Evolutionary conservation across 192 early-diverging fungal genomes (phyloP).

Genomic region (Coemansia sp.): DNA sequence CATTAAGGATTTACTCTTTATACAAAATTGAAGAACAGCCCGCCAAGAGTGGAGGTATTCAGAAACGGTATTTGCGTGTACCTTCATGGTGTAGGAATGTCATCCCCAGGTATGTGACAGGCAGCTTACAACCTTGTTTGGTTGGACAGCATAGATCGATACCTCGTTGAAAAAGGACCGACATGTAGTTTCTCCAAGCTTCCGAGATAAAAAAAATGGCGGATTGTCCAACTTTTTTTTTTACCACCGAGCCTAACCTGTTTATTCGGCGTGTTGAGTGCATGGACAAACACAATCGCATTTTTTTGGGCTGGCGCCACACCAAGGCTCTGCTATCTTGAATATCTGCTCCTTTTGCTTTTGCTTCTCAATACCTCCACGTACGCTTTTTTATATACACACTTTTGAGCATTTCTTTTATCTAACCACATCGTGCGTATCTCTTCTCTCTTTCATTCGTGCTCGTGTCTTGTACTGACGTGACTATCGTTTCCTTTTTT

Average conservation of each 20-base stretch:
- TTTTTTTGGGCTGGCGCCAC: not conserved
- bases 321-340: not conserved
- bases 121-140: not conserved
- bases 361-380: conserved; percentile 3
- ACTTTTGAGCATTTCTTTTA: not conserved
- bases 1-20: not conserved
- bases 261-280: not conserved
- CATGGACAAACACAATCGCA: not conserved
- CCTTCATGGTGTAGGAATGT: not conserved
- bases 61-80: not conserved
- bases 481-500: not conserved
- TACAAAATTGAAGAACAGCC: not conserved
- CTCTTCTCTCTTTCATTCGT: not conserved
- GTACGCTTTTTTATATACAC: not conserved
- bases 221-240: conserved; percentile 1
- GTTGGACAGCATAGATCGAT: not conserved
- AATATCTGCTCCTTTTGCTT: not conserved
- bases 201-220: not conserved
- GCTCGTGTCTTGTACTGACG: not conserved
- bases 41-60: not conserved
- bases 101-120: not conserved
- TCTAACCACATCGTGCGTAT: not conserved
- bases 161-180: not conserved
- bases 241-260: conserved; percentile 1
- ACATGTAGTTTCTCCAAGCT: not conserved